These are phyloP conservation scores for Graphiopsis chlorocephala DNA, from an alignment of 2,329 filamentous ascomycete genomes.

Conservation along the genomic window DNA sequence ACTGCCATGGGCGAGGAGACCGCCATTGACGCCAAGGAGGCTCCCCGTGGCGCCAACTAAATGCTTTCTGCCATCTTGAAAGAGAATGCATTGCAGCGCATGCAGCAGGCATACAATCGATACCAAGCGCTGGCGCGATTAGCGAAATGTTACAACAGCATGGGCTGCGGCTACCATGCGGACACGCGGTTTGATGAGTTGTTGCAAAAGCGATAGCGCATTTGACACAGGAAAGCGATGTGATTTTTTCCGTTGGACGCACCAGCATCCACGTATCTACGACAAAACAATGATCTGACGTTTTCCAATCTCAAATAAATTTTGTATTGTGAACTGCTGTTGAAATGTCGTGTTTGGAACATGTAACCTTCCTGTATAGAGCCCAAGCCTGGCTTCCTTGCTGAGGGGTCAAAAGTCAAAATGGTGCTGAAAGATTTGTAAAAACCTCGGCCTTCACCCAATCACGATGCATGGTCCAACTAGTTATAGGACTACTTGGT, in stretches of 20 bases:
- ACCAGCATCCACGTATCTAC: slow-evolving; percentile 17
- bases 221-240: slow-evolving; percentile 17
- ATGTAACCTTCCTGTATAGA: neutral
- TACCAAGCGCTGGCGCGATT: slow-evolving; percentile 18
- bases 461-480: neutral
- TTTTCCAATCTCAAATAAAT: slow-evolving; percentile 7
- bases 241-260: slow-evolving; percentile 17
- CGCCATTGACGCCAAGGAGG: slow-evolving; percentile 92
- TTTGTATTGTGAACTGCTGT: neutral
- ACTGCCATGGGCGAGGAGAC: slow-evolving; percentile 95
- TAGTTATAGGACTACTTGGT: neutral
- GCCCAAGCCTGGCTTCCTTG: neutral
- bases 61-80: slow-evolving; percentile 1
- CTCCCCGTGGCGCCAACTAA: slow-evolving; percentile 49
- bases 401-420: slow-evolving; percentile 2
- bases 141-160: slow-evolving; percentile 17
- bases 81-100: slow-evolving; percentile 11
- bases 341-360: neutral
- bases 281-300: slow-evolving; percentile 15
- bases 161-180: slow-evolving; percentile 16
- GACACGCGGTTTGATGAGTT: slow-evolving; percentile 17
- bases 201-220: slow-evolving; percentile 18
- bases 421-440: slow-evolving; percentile 8
- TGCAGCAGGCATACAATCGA: slow-evolving; percentile 16
- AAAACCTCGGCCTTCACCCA: slow-evolving; percentile 7